phyloP scores from a whole-genome alignment of 768 basidiomycete species.

The Boletus fagicola region DNA sequence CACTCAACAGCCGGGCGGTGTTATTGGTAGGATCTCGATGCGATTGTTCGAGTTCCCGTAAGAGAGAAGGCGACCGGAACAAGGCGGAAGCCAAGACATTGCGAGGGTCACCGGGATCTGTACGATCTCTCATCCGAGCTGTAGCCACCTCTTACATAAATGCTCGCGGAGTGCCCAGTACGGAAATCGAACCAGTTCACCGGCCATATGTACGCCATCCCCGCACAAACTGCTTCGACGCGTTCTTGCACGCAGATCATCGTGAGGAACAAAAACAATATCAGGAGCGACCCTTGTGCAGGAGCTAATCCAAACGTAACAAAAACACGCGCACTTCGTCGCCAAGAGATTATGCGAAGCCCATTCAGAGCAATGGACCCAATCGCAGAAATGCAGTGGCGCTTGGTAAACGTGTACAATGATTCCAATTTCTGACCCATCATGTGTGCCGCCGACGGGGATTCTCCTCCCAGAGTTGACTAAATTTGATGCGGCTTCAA shows the following conservation, averaged over 20 bases:
- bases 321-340: not conserved
- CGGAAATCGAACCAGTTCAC: constrained; percentile 20
- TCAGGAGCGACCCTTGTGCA: not conserved
- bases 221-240: not conserved
- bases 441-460: not conserved
- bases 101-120: not conserved
- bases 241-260: not conserved
- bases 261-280: not conserved
- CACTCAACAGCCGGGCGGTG: not conserved
- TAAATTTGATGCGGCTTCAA: not conserved
- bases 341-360: not conserved
- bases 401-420: not conserved
- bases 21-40: not conserved
- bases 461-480: not conserved
- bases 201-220: not conserved
- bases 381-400: not conserved
- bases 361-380: not conserved
- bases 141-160: not conserved
- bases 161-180: not conserved
- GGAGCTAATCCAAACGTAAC: not conserved
- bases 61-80: not conserved
- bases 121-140: not conserved
- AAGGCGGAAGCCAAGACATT: constrained; percentile 4
- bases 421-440: not conserved
- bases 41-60: not conserved